A percentile compares a stretch with the other conserved stretches of the same genome.
phyloP scores from a whole-genome alignment of 805 yeast genomes.

The Zygoascus bituminiphila region DNA sequence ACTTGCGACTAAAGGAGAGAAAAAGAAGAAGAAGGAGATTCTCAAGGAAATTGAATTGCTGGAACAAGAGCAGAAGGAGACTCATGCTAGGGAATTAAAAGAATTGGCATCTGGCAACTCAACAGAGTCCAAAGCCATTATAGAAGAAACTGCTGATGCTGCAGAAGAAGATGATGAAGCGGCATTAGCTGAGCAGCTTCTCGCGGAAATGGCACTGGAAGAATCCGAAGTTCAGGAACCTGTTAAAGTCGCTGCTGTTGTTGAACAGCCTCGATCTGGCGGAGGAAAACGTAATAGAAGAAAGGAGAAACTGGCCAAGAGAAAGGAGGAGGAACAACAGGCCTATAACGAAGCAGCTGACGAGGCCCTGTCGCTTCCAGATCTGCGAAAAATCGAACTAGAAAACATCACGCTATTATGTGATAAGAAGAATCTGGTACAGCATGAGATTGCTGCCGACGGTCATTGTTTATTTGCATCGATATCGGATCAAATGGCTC shows the following conservation, averaged over 20 bases:
- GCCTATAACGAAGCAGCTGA: constrained; percentile 57
- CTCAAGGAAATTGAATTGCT: constrained; percentile 48
- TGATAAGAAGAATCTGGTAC: constrained; percentile 38
- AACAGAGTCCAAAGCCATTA: constrained; percentile 7
- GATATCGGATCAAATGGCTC: constrained; percentile 62
- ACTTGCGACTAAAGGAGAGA: constrained; percentile 64
- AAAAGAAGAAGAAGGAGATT: constrained; percentile 54
- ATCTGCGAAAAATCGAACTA: constrained; percentile 63
- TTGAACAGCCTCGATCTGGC: constrained; percentile 8
- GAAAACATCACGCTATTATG: constrained; percentile 54
- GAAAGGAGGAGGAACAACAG: constrained; percentile 60
- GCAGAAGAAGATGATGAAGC: constrained; percentile 38
- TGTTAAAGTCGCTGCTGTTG: constrained; percentile 8
- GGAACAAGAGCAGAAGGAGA: constrained; percentile 45
- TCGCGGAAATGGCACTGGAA: constrained; percentile 49
- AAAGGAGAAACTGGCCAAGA: constrained; percentile 68
- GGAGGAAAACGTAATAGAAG: constrained; percentile 61
- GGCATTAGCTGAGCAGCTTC: constrained; percentile 56
- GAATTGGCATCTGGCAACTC: constrained; percentile 7
- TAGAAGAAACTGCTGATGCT: constrained; percentile 21
- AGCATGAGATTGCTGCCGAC: constrained; percentile 74
- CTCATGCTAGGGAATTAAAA: constrained; percentile 48
- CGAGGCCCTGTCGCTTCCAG: constrained; percentile 63
- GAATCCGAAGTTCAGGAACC: constrained; percentile 22
- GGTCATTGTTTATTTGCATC: constrained; percentile 93